Percentiles rank a stretch among this genome's conserved stretches.
These are phyloP conservation scores for Aquilaria agallochum DNA, from an alignment of 441 rosid genomes.

Conservation along the genomic window DNA sequence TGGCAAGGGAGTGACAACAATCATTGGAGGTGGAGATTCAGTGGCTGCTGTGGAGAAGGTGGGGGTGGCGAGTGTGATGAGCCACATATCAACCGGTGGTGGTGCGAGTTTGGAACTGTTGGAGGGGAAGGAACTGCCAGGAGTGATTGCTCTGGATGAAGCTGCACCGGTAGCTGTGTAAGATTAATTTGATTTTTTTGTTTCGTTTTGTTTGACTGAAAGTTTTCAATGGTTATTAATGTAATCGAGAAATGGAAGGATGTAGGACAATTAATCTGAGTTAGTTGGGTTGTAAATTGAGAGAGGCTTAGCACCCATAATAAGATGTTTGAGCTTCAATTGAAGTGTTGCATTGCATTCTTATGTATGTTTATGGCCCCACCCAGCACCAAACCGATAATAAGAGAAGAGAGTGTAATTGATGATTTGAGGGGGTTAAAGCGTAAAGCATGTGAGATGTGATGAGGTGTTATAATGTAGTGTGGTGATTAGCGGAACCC, in stretches of 20 bases:
- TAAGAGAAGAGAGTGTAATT: too few species aligned
- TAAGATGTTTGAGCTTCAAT: too few species aligned
- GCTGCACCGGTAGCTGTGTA: constrained; percentile 50
- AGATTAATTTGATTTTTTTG: constrained; percentile 18
- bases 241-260: constrained; percentile 19
- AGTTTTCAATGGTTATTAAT: not conserved
- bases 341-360: too few species aligned
- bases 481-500: too few species aligned
- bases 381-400: too few species aligned
- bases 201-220: constrained; percentile 1
- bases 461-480: too few species aligned
- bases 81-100: constrained; percentile 73
- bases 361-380: too few species aligned
- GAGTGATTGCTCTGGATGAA: constrained; percentile 61
- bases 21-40: constrained; percentile 72
- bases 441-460: too few species aligned
- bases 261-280: constrained; percentile 25
- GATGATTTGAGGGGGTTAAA: too few species aligned
- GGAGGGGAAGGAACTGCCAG: constrained; percentile 65
- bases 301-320: too few species aligned
- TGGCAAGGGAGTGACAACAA: constrained; percentile 60
- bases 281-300: constrained; percentile 25
- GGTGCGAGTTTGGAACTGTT: constrained; percentile 69
- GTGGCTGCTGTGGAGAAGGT: constrained; percentile 67
- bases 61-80: constrained; percentile 60